These are phyloP conservation scores for Boletus tomentosulus DNA, from an alignment of 768 basidiomycete genomes.

Conservation along the genomic window DNA sequence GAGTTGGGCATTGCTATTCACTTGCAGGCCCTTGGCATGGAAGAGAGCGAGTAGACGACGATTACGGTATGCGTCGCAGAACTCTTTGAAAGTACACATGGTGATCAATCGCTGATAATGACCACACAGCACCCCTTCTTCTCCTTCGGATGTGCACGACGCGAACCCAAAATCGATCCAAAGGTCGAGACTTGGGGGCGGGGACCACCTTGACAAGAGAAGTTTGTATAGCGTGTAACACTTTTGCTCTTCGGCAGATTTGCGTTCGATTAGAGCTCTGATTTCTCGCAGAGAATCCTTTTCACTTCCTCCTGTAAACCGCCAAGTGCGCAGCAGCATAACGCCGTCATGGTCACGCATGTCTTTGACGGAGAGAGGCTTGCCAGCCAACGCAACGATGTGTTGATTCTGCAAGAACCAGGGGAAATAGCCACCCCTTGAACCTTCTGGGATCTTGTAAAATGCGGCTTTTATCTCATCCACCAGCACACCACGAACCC, in stretches of 20 bases:
- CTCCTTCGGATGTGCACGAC: constrained; percentile 9
- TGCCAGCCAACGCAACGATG: constrained; percentile 20
- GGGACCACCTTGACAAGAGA: background rate
- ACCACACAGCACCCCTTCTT: background rate
- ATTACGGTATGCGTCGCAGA: constrained; percentile 1
- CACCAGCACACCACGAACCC: constrained; percentile 28
- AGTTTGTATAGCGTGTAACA: constrained; percentile 1
- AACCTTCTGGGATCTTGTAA: constrained; percentile 18
- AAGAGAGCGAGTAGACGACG: constrained; percentile 5
- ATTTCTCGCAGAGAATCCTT: background rate
- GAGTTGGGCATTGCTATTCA: background rate
- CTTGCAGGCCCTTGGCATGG: background rate
- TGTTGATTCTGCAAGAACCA: constrained; percentile 37
- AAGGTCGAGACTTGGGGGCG: background rate
- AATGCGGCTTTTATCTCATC: constrained; percentile 32
- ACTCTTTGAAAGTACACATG: constrained; percentile 12
- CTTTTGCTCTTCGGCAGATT: background rate
- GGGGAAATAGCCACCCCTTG: constrained; percentile 30
- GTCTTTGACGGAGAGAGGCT: background rate
- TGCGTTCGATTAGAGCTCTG: background rate
- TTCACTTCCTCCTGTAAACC: constrained; percentile 6
- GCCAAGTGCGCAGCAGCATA: constrained; percentile 3
- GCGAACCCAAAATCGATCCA: constrained; percentile 23
- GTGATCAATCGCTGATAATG: constrained; percentile 2
- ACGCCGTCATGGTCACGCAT: background rate